Conservation (phyloP, 768 basidiomycete species). For the Tephrocybe sp. region DNA sequence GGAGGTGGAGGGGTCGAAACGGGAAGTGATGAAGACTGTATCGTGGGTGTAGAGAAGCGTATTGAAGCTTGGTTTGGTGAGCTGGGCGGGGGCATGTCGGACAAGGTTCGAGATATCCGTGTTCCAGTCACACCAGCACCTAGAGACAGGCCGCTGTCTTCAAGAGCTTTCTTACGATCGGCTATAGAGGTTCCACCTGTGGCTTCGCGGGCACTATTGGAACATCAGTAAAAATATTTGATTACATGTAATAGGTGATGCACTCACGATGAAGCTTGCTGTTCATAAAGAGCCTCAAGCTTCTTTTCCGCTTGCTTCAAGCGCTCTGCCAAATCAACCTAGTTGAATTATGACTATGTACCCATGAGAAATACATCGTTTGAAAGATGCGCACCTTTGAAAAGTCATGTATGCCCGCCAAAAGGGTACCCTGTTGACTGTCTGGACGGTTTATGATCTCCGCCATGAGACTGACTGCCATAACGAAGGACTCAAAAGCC, state of each 20-base stretch:
- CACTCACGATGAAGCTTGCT: constrained; percentile 29
- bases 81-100: constrained; percentile 40
- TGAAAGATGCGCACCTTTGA: constrained; percentile 49
- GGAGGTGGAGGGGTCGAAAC: constrained; percentile 34
- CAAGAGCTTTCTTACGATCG: constrained; percentile 74
- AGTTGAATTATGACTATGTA: constrained; percentile 1
- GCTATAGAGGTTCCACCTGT: constrained; percentile 56
- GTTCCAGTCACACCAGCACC: constrained; percentile 41
- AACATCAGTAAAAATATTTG: constrained; percentile 6
- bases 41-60: constrained; percentile 25
- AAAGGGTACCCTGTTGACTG: constrained; percentile 50
- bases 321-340: constrained; percentile 40
- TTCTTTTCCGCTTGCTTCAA: constrained; percentile 44
- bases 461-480: constrained; percentile 55
- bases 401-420: constrained; percentile 64
- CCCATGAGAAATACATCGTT: constrained; percentile 1
- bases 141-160: constrained; percentile 67
- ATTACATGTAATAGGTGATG: not conserved
- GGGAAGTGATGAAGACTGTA: constrained; percentile 26
- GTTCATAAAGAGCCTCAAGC: constrained; percentile 40
- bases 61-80: constrained; percentile 36
- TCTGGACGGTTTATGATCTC: constrained; percentile 61
- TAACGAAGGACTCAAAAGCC: constrained; percentile 59
- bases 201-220: constrained; percentile 17
- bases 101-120: constrained; percentile 53